Evolutionary conservation across 2,329 filamentous ascomycete genomes (phyloP).

Genomic region (Cytospora chrysosperma): DNA sequence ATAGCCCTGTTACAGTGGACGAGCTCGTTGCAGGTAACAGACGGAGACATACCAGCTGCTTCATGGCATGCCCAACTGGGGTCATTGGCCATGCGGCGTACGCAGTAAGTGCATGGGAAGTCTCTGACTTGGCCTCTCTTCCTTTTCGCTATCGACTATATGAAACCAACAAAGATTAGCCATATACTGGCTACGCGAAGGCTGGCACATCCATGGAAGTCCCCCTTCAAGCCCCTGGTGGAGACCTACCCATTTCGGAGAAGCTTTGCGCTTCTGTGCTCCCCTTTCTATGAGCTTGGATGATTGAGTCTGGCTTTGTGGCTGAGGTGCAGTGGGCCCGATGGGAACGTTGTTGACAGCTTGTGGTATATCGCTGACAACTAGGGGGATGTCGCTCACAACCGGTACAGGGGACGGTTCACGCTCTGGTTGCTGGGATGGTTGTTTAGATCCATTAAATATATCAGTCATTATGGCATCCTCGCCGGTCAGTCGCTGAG

Average conservation of each 20-base stretch:
- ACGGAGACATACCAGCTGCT: constrained; percentile 4
- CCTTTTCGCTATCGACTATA: constrained; percentile 9
- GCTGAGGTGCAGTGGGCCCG: background rate
- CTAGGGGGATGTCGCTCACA: constrained; percentile 17
- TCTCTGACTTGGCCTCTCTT: constrained; percentile 3
- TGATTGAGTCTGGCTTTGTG: constrained; percentile 1
- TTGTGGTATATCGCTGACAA: constrained; percentile 1
- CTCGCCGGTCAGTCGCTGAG: background rate
- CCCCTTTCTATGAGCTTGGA: background rate
- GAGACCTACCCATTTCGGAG: constrained; percentile 6
- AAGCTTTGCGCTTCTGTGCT: background rate
- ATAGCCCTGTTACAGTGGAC: background rate
- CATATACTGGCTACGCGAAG: background rate
- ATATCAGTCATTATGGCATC: background rate
- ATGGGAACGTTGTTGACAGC: background rate
- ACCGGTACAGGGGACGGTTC: constrained; percentile 7
- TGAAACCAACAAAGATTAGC: background rate
- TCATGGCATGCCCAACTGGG: constrained; percentile 19
- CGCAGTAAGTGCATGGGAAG: constrained; percentile 13
- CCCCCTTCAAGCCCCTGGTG: background rate
- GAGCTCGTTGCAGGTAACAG: background rate
- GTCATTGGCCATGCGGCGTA: constrained; percentile 14
- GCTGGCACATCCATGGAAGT: background rate
- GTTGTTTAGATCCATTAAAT: background rate
- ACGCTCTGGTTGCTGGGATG: background rate